phyloP scores from a whole-genome alignment of 352 stramenopile genomes.

The Phytophthora pisi region DNA sequence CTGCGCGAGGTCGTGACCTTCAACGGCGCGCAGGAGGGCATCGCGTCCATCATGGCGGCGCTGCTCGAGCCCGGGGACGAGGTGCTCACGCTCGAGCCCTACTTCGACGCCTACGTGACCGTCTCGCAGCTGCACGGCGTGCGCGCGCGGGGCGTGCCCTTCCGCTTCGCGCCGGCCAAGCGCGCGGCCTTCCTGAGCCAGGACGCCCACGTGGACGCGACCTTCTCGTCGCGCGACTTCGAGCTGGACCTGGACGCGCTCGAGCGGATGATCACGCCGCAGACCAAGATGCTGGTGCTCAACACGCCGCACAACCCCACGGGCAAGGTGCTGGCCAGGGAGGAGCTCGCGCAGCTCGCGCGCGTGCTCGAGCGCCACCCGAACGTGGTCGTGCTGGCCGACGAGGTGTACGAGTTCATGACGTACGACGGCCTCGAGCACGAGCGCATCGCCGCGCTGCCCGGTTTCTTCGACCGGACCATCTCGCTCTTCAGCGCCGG shows the following conservation, averaged over 20 bases:
- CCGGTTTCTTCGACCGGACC: slow-evolving; percentile 87
- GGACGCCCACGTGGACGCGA: slow-evolving; percentile 14
- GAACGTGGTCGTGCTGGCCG: slow-evolving; percentile 93
- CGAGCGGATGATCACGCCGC: slow-evolving; percentile 83
- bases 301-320: slow-evolving; percentile 99
- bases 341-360: slow-evolving; percentile 94
- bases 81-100: slow-evolving; percentile 89
- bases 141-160: slow-evolving; percentile 71
- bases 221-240: slow-evolving; percentile 79
- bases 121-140: slow-evolving; percentile 85
- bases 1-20: slow-evolving; percentile 88
- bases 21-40: slow-evolving; percentile 88
- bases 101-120: slow-evolving; percentile 92
- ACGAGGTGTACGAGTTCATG: slow-evolving; percentile 99
- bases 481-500: slow-evolving; percentile 93
- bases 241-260: slow-evolving; percentile 88
- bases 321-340: slow-evolving; percentile 96
- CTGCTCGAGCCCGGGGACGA: slow-evolving; percentile 84
- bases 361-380: slow-evolving; percentile 84
- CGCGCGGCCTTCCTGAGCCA: slow-evolving; percentile 45
- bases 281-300: slow-evolving; percentile 96
- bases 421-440: slow-evolving; percentile 82
- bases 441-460: slow-evolving; percentile 77
- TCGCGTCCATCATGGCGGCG: slow-evolving; percentile 80
- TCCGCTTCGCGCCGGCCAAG: slow-evolving; percentile 62